Evolutionary conservation across 2,329 filamentous ascomycete genomes (phyloP), one percentile per base, ranked within the genome.

Genomic region (Nothomitra cinnamomea): DNA sequence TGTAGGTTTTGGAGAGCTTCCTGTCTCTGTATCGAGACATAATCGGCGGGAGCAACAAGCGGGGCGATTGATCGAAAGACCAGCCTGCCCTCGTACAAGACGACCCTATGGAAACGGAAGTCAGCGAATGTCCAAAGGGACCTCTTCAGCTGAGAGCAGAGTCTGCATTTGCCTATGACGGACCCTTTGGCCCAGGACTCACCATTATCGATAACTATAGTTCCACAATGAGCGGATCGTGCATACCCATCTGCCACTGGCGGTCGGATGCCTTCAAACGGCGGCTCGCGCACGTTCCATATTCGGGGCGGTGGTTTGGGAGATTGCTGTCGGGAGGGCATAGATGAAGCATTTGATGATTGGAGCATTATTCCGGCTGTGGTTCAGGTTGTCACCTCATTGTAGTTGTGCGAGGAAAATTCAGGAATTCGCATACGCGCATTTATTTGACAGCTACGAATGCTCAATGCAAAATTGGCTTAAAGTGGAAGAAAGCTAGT

Each of bases 131-230:
- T 24, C 21, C n/a, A 17, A 19, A 47, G 22, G 50, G 38, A 43
- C 60, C 56, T 59, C 58, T 54, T 52, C 48, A 50, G 58, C 60
- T n/a, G n/a, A n/a, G n/a, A n/a, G n/a, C n/a, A n/a, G n/a, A n/a
- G n/a, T n/a, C n/a, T n/a, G n/a, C n/a, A n/a, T n/a, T n/a, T n/a
- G n/a, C n/a, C n/a, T n/a, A n/a, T n/a, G n/a, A 24, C 7, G 40
- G 42, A 4, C n/a, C 2, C 21, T 8, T 17, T 19, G 5, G 17
- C 6, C 3, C 40, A 28, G 48, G 41, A 48, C 69, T 56, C 70
- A 94, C 89, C 92, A 83, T 95, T 95, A 71, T 98, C 92, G 64
- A 98, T 96, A 57, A 98, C 86, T 63, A 98, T 95, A 51, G 88
- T 87, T 52, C 71, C 75, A 15, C 74, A 67, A 19, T 75, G 69